Evolutionary conservation across 768 basidiomycete genomes (phyloP).

Genomic region (Pisolithus marmoratus): DNA sequence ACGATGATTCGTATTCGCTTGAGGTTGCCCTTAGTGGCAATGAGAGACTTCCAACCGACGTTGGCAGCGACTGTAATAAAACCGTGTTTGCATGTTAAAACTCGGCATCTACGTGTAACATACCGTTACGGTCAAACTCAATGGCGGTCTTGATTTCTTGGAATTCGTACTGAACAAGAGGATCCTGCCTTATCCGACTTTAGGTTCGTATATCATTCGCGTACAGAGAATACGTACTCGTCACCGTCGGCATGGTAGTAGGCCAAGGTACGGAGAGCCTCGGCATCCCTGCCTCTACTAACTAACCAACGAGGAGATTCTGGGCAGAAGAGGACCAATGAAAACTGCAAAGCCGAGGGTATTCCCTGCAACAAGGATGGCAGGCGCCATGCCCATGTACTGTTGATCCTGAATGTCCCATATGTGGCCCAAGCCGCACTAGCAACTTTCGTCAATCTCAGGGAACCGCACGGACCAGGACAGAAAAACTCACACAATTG

Average conservation of each 20-base stretch:
- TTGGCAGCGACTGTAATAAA: conserved; percentile 40
- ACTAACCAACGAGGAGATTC: conserved; percentile 85
- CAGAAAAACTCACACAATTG: conserved; percentile 55
- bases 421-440: conserved; percentile 84
- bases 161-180: conserved; percentile 68
- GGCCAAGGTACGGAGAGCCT: conserved; percentile 67
- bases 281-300: conserved; percentile 62
- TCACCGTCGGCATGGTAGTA: conserved; percentile 83
- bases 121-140: conserved; percentile 52
- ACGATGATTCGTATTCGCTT: conserved; percentile 73
- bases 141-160: conserved; percentile 79
- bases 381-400: conserved; percentile 77
- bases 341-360: conserved; percentile 63
- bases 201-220: not conserved
- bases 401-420: conserved; percentile 66
- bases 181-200: conserved; percentile 40
- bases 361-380: conserved; percentile 69
- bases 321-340: conserved; percentile 62
- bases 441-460: not conserved
- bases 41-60: conserved; percentile 65
- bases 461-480: not conserved
- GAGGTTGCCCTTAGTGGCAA: conserved; percentile 64
- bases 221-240: conserved; percentile 29
- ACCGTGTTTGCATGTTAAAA: not conserved
- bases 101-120: not conserved